Conservation (phyloP, 306 rosid genomes). For the Trifolium pratense region DNA sequence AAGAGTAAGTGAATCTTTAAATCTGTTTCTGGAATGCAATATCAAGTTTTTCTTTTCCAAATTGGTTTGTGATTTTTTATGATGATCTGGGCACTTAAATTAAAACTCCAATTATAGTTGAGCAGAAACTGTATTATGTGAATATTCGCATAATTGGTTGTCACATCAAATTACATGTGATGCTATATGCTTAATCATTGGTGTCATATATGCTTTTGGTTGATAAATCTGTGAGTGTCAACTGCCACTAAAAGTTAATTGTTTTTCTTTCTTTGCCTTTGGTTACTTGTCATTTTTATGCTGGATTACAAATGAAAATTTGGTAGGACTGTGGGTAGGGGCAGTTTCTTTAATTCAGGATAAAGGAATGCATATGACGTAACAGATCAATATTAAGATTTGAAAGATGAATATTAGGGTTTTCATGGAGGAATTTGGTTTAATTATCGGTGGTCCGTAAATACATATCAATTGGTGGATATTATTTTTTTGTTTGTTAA, state of each 20-base stretch:
- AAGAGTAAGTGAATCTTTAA: constrained; percentile 69
- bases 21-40: constrained; percentile 24
- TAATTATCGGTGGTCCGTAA: neutral
- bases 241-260: neutral
- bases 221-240: constrained; percentile 8
- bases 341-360: constrained; percentile 6
- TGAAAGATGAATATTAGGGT: constrained; percentile 1
- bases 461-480: constrained; percentile 2
- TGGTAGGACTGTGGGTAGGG: constrained; percentile 15
- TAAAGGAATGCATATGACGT: constrained; percentile 8
- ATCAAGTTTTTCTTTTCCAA: neutral
- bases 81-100: neutral
- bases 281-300: constrained; percentile 14
- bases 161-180: constrained; percentile 11
- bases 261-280: constrained; percentile 10
- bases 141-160: neutral
- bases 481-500: constrained; percentile 2
- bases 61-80: constrained; percentile 13
- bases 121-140: constrained; percentile 4
- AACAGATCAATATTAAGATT: neutral
- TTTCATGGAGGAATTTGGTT: constrained; percentile 2
- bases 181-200: constrained; percentile 11
- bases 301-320: neutral
- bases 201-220: constrained; percentile 16
- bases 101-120: constrained; percentile 12